Evolutionary conservation across 2,329 filamentous ascomycete genomes (phyloP), one percentile per base, ranked within the genome.

Genomic region (Sclerotinia trifoliorum): DNA sequence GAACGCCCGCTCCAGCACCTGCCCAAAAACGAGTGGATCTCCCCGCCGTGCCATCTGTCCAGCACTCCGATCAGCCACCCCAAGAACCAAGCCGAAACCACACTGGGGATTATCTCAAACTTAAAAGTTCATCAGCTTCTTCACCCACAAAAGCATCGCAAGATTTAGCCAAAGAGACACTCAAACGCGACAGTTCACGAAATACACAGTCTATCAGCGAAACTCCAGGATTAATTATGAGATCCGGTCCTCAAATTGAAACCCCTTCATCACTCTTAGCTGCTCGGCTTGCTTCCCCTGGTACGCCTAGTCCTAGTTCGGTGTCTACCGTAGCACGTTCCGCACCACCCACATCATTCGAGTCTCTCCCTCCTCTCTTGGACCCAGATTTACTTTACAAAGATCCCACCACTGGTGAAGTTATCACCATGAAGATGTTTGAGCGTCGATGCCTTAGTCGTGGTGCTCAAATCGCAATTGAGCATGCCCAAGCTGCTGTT

Each of bases 371-470:
- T 39, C 60, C 60, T 26, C 60, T 62, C 8, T 35, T 62, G 39
- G 29, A 26, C 8, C 46, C 46, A 4, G 21, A 62, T 11, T 62
- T n/a, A 11, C 7, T 49, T 1, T 10, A 51, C 29, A 62, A 62
- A 49, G 60, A 62, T 13, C 60, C 60, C 2, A n/a, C 32, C 3
- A 62, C 60, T 17, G 60, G 60, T 11, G 60, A 62, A 51, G 4
- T 62, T 7, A 62, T 62, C 15, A 62, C 60, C 11, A n/a, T 62
- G n/a, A 51, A 51, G 29, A 51, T 51, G 29, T 62, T 49, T 51
- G 58, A 62, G 58, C 46, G 58, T 39, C 58, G 58, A 8, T 62
- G 44, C 21, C 17, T 62, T 39, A 48, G 58, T 19, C 58, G 46
- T 39, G 58, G 58, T 51, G 58, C 58, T 6, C 21, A 62, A 2